Conservation (phyloP, 2,329 filamentous ascomycete species). For the Pseudogymnoascus sp. region DNA sequence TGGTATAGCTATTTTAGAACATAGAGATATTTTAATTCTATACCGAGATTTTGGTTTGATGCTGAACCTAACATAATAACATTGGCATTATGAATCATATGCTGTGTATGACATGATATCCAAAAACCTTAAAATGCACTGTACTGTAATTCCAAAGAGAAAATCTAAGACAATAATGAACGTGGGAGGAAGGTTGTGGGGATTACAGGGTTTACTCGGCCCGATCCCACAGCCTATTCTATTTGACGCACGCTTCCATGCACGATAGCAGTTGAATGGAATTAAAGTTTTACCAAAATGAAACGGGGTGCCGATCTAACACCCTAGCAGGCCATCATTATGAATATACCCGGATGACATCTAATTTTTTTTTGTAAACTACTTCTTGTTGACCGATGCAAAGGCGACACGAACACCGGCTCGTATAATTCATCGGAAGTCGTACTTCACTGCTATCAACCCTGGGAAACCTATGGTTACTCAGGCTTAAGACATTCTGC, state of each 20-base stretch:
- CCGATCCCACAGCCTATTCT: not conserved
- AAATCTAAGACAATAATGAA: not conserved
- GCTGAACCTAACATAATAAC: not conserved
- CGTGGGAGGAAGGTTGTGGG: not conserved
- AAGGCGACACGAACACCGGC: not conserved
- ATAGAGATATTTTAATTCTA: not conserved
- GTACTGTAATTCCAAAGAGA: not conserved
- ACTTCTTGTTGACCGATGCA: not conserved
- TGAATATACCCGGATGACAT: not conserved
- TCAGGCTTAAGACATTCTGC: not conserved
- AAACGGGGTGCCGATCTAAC: not conserved
- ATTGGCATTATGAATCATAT: not conserved
- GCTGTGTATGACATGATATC: not conserved
- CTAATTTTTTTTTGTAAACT: not conserved
- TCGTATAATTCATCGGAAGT: not conserved
- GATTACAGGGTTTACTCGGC: not conserved
- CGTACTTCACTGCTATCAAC: not conserved
- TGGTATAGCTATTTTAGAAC: not conserved
- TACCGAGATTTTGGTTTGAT: not conserved
- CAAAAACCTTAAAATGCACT: not conserved
- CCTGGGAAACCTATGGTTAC: not conserved
- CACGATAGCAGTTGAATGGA: not conserved
- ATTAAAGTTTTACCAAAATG: not conserved
- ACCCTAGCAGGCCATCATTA: not conserved
- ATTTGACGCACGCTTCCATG: not conserved